Conservation (phyloP, 2,329 filamentous ascomycete genomes). For the Pseudogymnoascus sp. region DNA sequence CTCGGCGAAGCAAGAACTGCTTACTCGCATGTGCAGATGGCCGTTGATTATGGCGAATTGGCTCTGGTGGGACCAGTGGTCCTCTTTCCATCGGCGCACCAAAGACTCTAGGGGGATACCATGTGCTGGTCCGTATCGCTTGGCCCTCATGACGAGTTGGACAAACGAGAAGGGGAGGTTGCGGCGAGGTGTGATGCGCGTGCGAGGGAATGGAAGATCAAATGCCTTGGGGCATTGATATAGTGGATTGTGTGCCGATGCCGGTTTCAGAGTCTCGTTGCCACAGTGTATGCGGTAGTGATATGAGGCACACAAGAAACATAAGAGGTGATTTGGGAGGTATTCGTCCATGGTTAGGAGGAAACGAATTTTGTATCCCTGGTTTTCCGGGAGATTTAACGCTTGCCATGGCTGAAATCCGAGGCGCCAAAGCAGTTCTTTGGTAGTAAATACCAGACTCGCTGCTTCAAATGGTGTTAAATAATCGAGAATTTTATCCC, state of each 20-base stretch:
- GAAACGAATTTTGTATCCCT: constrained; percentile 41
- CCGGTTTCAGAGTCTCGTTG: constrained; percentile 45
- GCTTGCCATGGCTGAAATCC: constrained; percentile 34
- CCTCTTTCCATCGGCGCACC: constrained; percentile 42
- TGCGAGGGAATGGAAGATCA: constrained; percentile 38
- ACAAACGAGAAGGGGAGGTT: constrained; percentile 51
- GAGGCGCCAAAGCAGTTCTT: constrained; percentile 38
- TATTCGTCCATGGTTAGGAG: constrained; percentile 42
- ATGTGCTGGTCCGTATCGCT: constrained; percentile 39
- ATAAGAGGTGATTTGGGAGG: constrained; percentile 50
- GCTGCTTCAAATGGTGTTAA: constrained; percentile 41
- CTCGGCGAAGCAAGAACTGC: constrained; percentile 45
- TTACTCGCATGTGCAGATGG: constrained; percentile 51
- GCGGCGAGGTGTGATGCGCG: constrained; percentile 47
- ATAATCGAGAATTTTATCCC: constrained; percentile 37
- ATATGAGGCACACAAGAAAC: constrained; percentile 49
- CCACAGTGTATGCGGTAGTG: constrained; percentile 48
- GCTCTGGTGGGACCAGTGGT: constrained; percentile 48
- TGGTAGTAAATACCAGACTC: constrained; percentile 42
- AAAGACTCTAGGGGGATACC: constrained; percentile 42
- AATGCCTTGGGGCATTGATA: constrained; percentile 48
- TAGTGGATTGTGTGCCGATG: constrained; percentile 47
- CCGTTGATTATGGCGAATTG: constrained; percentile 47
- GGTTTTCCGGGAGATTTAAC: constrained; percentile 37
- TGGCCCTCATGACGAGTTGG: constrained; percentile 46